Conservation (phyloP, 2,329 filamentous ascomycete genomes). For the Fusarium miscanthi region DNA sequence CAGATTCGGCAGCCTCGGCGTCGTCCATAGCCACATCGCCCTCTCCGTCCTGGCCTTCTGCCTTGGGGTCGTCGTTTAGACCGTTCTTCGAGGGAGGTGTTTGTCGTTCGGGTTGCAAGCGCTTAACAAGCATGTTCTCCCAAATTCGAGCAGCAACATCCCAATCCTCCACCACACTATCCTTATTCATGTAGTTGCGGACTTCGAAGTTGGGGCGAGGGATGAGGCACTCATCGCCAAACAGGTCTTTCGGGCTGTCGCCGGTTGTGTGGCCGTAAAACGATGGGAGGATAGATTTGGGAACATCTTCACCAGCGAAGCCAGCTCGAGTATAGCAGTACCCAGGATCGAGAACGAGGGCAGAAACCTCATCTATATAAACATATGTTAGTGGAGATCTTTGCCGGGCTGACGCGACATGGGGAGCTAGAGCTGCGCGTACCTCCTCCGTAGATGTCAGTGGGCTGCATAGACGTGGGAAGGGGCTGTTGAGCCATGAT, state of each 20-base stretch:
- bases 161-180: conserved; percentile 96
- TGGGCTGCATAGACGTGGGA: conserved; percentile 66
- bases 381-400: conserved; percentile 33
- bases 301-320: conserved; percentile 97
- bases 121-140: conserved; percentile 91
- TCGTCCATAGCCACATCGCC: conserved; percentile 71
- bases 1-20: conserved; percentile 49
- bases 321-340: conserved; percentile 92
- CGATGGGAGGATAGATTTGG: conserved; percentile 91
- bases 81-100: conserved; percentile 80
- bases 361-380: conserved; percentile 88
- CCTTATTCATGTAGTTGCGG: conserved; percentile 89
- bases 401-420: conserved; percentile 29
- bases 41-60: conserved; percentile 69
- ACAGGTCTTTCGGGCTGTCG: conserved; percentile 68
- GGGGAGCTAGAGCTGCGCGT: conserved; percentile 40
- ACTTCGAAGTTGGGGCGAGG: conserved; percentile 82
- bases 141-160: conserved; percentile 88
- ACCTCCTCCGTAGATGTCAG: conserved; percentile 74
- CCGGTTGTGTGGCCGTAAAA: conserved; percentile 77
- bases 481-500: conserved; percentile 68
- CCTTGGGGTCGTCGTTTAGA: conserved; percentile 74
- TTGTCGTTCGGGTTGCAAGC: conserved; percentile 81
- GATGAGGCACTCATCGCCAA: conserved; percentile 90
- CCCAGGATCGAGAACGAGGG: conserved; percentile 94